Conservation (phyloP, 768 basidiomycete species). For the Hortiboletus flavorubellus region DNA sequence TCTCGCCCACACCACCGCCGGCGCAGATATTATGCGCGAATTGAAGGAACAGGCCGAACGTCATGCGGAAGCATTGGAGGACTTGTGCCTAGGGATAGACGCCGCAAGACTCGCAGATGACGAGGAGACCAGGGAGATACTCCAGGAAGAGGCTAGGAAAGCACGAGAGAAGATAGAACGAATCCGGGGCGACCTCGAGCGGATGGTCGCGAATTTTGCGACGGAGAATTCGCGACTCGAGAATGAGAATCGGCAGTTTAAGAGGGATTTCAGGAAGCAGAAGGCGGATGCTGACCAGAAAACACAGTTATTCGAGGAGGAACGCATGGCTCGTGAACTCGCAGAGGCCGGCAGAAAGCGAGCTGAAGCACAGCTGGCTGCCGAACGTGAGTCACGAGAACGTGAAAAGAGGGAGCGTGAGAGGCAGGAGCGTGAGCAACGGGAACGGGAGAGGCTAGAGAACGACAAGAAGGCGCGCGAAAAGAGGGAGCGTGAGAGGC, state of each 20-base stretch:
- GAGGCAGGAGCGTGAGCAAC: background rate
- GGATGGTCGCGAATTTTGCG: conserved; percentile 36
- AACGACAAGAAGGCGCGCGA: background rate
- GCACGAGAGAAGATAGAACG: conserved; percentile 41
- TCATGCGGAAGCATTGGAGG: conserved; percentile 43
- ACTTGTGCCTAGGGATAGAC: conserved; percentile 44
- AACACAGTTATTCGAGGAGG: conserved; percentile 20
- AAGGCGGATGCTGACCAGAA: conserved; percentile 18
- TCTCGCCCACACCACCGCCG: conserved; percentile 50
- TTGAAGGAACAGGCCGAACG: conserved; percentile 42
- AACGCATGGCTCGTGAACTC: conserved; percentile 23
- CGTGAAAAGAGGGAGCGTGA: conserved; percentile 2
- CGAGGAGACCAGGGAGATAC: conserved; percentile 40
- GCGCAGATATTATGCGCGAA: conserved; percentile 49
- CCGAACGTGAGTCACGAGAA: conserved; percentile 9
- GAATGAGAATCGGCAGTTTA: conserved; percentile 24
- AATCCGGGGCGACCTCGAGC: conserved; percentile 39
- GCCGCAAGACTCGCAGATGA: conserved; percentile 42
- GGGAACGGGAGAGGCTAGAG: background rate
- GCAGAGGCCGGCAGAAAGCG: conserved; percentile 20
- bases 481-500: background rate
- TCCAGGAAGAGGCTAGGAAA: conserved; percentile 40
- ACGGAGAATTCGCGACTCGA: conserved; percentile 34
- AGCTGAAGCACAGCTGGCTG: conserved; percentile 19
- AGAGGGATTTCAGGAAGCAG: conserved; percentile 17